Evolutionary conservation across 441 rosid species (phyloP), one percentile per base, ranked within the genome.

Genomic region (Aquilaria agallochum): DNA sequence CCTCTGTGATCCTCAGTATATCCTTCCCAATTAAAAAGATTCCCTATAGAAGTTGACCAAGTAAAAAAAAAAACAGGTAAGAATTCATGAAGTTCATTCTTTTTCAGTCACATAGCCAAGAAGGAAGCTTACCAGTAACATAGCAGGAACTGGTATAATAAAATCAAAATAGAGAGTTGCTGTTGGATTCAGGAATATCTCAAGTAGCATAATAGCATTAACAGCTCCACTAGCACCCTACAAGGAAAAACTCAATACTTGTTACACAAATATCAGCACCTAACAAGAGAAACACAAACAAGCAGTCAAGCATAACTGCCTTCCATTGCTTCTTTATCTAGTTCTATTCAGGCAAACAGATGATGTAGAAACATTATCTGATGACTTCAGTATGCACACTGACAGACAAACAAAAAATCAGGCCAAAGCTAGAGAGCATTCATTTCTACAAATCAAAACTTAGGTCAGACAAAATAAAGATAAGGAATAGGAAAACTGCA

Each of bases 181-280:
- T 60, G 31, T 89, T 51, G 97, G 96, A 73, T 80, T 60, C 63
- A 94, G 74, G 79, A 91, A 84, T 80, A 91, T 94, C 55, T 83
- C 83, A 10, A 94, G 96, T 70, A 91, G 80, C 88, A 91, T 75
- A 67, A 91, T 86, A 63, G 97, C 97, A 71, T 87, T 87, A 63
- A 94, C 96, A 32, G 97, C 96, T 56, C 92, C 99, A 60, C 96
- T 91, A 12, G 97, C 92, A 0, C 97, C 97, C 92, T 86, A 71
- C 11, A 56, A 36, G 40, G 49, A 48, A 63, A 30, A 70, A 66
- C 31, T 53, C 32, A 53, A 15, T 15, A 50, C 33, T 0, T 55
- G 44, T 57, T 53, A 48, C 12, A 27, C 27, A 30, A 40, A 64
- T 14, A 32, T 34, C 45, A 31, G 5, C 42, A 36, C 42, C 42